Evolutionary conservation across 1,284 basidiomycete genomes (phyloP).

Genomic region (Leccinum ponderosum): DNA sequence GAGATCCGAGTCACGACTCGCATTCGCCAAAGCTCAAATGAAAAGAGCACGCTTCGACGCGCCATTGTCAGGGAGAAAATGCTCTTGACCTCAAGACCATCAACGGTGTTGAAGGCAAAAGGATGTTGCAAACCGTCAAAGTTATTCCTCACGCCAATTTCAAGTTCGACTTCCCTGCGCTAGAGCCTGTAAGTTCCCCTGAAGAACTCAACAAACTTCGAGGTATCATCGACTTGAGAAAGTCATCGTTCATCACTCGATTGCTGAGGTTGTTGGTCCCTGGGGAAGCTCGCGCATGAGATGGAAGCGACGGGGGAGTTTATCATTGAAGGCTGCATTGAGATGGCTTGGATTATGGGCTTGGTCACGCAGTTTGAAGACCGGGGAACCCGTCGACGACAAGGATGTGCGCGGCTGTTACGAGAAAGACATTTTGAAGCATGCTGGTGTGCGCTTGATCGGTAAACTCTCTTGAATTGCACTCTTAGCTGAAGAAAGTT

Average conservation of each 20-base stretch:
- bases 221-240: constrained; percentile 91
- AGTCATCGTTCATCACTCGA: constrained; percentile 87
- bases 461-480: constrained; percentile 50
- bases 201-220: constrained; percentile 78
- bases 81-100: constrained; percentile 92
- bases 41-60: constrained; percentile 88
- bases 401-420: constrained; percentile 94
- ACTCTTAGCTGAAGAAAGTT: too few relatives aligned
- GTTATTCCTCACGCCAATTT: constrained; percentile 78
- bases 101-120: constrained; percentile 91
- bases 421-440: constrained; percentile 91
- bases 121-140: constrained; percentile 89
- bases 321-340: constrained; percentile 47
- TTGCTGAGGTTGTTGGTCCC: constrained; percentile 40
- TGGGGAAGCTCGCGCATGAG: too few relatives aligned
- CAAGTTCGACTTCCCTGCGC: constrained; percentile 82
- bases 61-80: constrained; percentile 89
- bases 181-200: constrained; percentile 62
- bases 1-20: constrained; percentile 74
- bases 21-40: constrained; percentile 77
- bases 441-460: constrained; percentile 95
- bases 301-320: constrained; percentile 64
- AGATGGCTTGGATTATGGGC: constrained; percentile 53
- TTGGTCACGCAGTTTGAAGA: constrained; percentile 97
- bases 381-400: constrained; percentile 94